Evolutionary conservation across 202 grass and related monocot genomes (phyloP).

Genomic region (Brachypodium distachyon): DNA sequence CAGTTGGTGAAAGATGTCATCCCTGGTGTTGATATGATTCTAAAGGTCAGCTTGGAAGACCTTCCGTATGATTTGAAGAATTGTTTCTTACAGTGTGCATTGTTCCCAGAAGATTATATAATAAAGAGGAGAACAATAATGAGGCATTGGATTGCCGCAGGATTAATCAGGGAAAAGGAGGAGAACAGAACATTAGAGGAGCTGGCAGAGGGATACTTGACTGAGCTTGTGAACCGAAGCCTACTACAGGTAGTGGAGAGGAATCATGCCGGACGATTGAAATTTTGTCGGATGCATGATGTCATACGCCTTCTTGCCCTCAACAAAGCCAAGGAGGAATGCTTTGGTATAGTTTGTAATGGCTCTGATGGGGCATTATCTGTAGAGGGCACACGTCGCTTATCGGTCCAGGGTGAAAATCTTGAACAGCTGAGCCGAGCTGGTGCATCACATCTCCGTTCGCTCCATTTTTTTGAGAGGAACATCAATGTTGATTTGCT

Average conservation of each 20-base stretch:
- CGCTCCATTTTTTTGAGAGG: neutral
- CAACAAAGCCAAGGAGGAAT: neutral
- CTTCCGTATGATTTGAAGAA: neutral
- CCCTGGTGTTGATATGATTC: neutral
- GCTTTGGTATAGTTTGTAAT: neutral
- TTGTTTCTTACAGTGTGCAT: no score
- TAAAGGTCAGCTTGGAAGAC: neutral
- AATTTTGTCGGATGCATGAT: neutral
- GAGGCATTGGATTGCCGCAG: neutral
- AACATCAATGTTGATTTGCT: neutral
- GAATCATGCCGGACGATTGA: neutral
- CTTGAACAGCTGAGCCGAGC: neutral
- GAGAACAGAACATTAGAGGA: neutral
- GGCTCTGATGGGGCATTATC: neutral
- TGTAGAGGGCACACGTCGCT: neutral
- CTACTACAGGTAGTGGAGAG: neutral
- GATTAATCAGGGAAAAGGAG: neutral
- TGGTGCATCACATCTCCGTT: neutral
- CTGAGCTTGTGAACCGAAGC: neutral
- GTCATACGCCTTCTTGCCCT: neutral
- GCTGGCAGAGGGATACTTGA: neutral
- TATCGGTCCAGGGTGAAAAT: no score
- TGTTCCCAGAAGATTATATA: neutral
- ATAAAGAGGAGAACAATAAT: neutral
- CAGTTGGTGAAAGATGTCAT: neutral